A percentile compares a stretch with the other conserved stretches of the same genome.
Evolutionary conservation across 169 alveolate genomes (phyloP).

Genomic region (Plasmodium gonderi): DNA sequence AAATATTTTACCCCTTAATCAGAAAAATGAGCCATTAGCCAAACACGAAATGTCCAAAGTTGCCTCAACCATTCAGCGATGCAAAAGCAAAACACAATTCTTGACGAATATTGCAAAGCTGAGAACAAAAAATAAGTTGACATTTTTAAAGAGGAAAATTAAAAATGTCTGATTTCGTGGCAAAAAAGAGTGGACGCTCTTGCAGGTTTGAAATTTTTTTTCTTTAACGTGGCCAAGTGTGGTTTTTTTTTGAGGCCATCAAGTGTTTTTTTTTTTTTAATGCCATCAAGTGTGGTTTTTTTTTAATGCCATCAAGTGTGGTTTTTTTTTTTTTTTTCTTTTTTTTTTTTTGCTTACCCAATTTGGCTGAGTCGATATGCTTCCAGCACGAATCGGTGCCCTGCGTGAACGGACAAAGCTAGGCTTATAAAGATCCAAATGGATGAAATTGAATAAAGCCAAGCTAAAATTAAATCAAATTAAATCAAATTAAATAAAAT

Average conservation of each 20-base stretch:
- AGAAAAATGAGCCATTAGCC: background rate
- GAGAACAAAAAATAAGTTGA: conserved; percentile 35
- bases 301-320: background rate
- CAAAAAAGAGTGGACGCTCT: background rate
- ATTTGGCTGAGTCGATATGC: no score
- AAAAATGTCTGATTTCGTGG: conserved; percentile 1
- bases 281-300: no score
- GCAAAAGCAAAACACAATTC: conserved; percentile 2
- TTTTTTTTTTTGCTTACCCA: background rate
- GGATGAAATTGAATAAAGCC: no score
- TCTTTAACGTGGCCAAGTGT: background rate
- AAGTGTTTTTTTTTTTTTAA: no score
- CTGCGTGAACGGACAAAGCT: no score
- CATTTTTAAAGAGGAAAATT: conserved; percentile 40
- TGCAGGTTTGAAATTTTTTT: background rate
- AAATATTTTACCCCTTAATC: conserved; percentile 10
- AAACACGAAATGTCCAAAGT: background rate
- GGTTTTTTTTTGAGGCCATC: background rate
- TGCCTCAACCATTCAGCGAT: background rate
- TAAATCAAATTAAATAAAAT: no score
- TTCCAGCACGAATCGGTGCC: no score
- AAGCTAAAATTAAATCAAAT: no score
- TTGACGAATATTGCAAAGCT: conserved; percentile 8
- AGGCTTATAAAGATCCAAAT: no score
- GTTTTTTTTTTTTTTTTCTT: background rate